Conservation (phyloP, 2,329 filamentous ascomycete genomes). For the Pyrenochaeta sp. region DNA sequence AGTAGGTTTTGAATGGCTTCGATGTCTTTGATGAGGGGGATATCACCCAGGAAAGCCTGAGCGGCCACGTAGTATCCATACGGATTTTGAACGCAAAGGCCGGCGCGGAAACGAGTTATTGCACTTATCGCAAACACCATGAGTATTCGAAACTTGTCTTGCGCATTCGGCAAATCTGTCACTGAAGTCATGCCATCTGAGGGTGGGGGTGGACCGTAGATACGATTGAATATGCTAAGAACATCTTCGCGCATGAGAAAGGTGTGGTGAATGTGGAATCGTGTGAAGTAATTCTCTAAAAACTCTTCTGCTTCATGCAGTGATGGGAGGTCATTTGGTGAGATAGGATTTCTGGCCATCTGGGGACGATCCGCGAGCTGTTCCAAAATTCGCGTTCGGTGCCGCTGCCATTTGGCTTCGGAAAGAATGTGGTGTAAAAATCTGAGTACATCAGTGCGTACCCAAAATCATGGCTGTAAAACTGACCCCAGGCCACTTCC, state of each 20-base stretch:
- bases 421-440: slow-evolving; percentile 23
- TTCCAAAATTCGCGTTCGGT: slow-evolving; percentile 14
- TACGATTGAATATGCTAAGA: slow-evolving; percentile 11
- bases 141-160: slow-evolving; percentile 48
- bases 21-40: slow-evolving; percentile 43
- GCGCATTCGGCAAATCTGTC: no score
- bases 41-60: slow-evolving; percentile 39
- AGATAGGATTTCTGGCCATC: slow-evolving; percentile 6
- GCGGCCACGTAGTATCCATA: slow-evolving; percentile 54
- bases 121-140: slow-evolving; percentile 52
- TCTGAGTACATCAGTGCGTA: neutral
- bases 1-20: slow-evolving; percentile 53
- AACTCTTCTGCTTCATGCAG: slow-evolving; percentile 13
- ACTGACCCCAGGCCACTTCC: slow-evolving; percentile 17
- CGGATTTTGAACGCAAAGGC: slow-evolving; percentile 46
- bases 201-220: slow-evolving; percentile 8
- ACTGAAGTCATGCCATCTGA: neutral
- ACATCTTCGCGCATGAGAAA: slow-evolving; percentile 17
- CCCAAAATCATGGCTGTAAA: neutral
- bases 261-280: slow-evolving; percentile 20
- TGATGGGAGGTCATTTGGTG: slow-evolving; percentile 5
- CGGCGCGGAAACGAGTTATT: slow-evolving; percentile 45
- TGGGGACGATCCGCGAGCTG: slow-evolving; percentile 19
- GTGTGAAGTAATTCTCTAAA: slow-evolving; percentile 15
- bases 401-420: slow-evolving; percentile 20